phyloP scores from a whole-genome alignment of 495 filamentous ascomycete species.

The Podospora anserina region DNA sequence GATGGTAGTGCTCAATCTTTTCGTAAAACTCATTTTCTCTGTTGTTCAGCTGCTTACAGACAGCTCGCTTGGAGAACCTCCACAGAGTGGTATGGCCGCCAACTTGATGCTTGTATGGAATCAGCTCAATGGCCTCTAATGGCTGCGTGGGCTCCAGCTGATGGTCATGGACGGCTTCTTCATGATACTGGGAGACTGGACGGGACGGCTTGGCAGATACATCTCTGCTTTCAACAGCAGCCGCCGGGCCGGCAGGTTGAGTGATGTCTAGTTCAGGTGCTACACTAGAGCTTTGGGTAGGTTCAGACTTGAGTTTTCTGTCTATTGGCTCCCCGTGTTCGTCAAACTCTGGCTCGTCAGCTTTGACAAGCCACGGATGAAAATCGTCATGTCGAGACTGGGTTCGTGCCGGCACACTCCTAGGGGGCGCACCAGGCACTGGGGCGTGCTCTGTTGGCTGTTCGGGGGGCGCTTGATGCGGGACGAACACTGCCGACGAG shows the following conservation, averaged over 20 bases:
- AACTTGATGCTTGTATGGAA: constrained; percentile 95
- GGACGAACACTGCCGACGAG: constrained; percentile 88
- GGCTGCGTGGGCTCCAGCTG: constrained; percentile 55
- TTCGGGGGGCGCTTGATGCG: constrained; percentile 69
- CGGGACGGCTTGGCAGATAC: constrained; percentile 32
- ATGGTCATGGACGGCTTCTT: constrained; percentile 48
- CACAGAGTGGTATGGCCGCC: constrained; percentile 95
- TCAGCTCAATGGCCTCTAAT: constrained; percentile 88
- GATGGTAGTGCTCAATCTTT: constrained; percentile 84
- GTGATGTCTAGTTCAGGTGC: constrained; percentile 30
- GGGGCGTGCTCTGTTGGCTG: constrained; percentile 46
- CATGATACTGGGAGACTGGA: constrained; percentile 39
- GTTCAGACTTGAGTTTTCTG: constrained; percentile 18
- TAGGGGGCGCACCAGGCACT: constrained; percentile 36
- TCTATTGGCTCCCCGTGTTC: constrained; percentile 29
- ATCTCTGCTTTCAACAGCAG: constrained; percentile 36
- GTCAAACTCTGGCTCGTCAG: constrained; percentile 46
- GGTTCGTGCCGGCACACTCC: constrained; percentile 26
- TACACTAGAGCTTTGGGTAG: constrained; percentile 28
- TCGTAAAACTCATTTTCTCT: constrained; percentile 98
- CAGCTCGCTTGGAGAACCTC: constrained; percentile 88
- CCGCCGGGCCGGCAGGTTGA: constrained; percentile 37
- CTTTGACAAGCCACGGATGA: constrained; percentile 51
- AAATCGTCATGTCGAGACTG: constrained; percentile 36
- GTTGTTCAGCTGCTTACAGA: constrained; percentile 97